A percentile compares a stretch with the other conserved stretches of the same genome.
These are phyloP conservation scores for Euphorbia celastroides DNA, from an alignment of 441 rosid species.

Conservation along the genomic window DNA sequence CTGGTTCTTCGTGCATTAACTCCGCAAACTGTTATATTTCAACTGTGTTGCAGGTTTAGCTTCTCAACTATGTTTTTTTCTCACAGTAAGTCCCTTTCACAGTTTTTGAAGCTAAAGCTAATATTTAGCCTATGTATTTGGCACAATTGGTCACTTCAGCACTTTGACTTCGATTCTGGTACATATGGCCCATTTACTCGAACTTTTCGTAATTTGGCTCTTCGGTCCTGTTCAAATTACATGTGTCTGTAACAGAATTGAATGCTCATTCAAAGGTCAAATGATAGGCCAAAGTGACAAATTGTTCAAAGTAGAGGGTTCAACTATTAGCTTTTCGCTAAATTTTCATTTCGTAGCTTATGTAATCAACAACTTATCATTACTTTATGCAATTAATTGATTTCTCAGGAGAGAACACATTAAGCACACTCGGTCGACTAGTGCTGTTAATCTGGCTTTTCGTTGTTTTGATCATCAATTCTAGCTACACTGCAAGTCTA, in stretches of 20 bases:
- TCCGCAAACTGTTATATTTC: neutral
- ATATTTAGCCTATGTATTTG: neutral
- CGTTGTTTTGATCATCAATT: slow-evolving; percentile 76
- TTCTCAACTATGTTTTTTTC: slow-evolving; percentile 88
- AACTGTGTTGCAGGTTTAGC: slow-evolving; percentile 72
- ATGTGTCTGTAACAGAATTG: no score
- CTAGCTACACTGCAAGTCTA: slow-evolving; percentile 99
- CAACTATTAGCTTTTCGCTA: neutral
- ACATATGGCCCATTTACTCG: neutral
- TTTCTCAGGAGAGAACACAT: slow-evolving; percentile 69
- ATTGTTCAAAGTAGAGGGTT: neutral
- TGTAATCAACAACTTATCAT: slow-evolving; percentile 5
- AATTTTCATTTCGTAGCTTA: neutral
- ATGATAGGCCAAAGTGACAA: neutral
- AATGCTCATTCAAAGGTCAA: neutral
- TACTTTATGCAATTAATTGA: slow-evolving; percentile 10
- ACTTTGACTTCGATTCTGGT: neutral
- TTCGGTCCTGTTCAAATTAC: no score
- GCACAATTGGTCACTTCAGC: neutral
- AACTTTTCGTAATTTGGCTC: no score
- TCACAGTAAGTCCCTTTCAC: slow-evolving; percentile 56
- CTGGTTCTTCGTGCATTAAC: no score
- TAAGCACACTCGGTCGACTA: slow-evolving; percentile 73
- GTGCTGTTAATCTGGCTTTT: slow-evolving; percentile 90
- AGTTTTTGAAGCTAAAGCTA: neutral